Evolutionary conservation across 768 basidiomycete genomes (phyloP).

Genomic region (Gautieria morchelliformis): DNA sequence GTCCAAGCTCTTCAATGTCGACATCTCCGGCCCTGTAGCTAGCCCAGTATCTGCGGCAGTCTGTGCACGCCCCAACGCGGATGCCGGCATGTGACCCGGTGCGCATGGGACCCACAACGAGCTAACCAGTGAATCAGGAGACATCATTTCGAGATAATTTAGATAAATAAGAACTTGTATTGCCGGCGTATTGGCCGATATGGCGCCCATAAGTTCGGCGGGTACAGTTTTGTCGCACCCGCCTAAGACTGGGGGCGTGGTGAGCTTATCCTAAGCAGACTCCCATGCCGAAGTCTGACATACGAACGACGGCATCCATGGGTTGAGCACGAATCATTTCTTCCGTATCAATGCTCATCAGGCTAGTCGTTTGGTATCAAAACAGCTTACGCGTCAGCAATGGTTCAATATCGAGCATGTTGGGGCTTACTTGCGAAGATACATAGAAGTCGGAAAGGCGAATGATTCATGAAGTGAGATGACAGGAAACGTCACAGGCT

Average conservation of each 20-base stretch:
- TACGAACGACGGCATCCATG: slow-evolving; percentile 18
- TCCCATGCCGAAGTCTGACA: neutral
- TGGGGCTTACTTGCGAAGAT: slow-evolving; percentile 12
- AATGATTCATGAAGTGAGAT: slow-evolving; percentile 19
- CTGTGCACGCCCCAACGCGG: slow-evolving; percentile 19
- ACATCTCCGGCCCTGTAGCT: slow-evolving; percentile 17
- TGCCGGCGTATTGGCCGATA: slow-evolving; percentile 16
- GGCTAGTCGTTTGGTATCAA: neutral
- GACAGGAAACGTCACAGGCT: slow-evolving; percentile 16
- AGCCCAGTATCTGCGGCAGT: slow-evolving; percentile 18
- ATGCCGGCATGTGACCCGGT: slow-evolving; percentile 15
- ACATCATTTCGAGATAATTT: neutral
- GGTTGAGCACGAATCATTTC: slow-evolving; percentile 20
- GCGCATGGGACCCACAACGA: slow-evolving; percentile 18
- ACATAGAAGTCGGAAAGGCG: slow-evolving; percentile 17
- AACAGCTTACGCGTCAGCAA: neutral
- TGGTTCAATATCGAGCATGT: neutral
- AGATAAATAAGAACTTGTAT: slow-evolving; percentile 9
- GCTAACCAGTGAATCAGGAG: neutral
- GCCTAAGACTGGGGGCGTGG: neutral
- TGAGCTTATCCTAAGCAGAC: neutral
- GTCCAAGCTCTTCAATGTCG: slow-evolving; percentile 17
- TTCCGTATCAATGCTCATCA: slow-evolving; percentile 20
- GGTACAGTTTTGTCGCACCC: slow-evolving; percentile 21
- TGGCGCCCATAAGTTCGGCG: slow-evolving; percentile 19